A percentile compares a stretch with the other conserved stretches of the same genome.
phyloP scores from a whole-genome alignment of 345 rosid species.

The Eucalyptus viminalis region DNA sequence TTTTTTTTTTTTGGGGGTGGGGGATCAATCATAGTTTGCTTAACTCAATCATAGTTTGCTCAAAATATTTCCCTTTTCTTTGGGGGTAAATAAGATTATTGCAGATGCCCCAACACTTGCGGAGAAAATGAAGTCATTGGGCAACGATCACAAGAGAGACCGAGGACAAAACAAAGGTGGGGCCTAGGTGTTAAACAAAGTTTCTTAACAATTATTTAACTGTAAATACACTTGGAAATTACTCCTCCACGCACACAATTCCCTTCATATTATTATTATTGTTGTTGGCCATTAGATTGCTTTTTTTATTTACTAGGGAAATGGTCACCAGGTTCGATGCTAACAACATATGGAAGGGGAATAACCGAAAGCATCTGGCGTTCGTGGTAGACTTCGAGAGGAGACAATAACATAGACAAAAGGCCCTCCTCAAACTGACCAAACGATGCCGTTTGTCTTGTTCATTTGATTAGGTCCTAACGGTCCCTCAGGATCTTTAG shows the following conservation, averaged over 20 bases:
- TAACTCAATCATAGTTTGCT: no score
- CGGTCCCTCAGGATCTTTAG: neutral
- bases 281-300: neutral
- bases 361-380: neutral
- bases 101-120: neutral
- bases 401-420: neutral
- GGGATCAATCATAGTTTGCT: no score
- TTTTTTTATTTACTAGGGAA: neutral
- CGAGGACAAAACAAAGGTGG: neutral
- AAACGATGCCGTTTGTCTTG: neutral
- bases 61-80: neutral
- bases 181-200: neutral
- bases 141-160: neutral
- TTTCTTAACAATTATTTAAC: neutral
- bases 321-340: neutral
- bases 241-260: neutral
- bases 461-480: neutral
- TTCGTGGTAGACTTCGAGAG: neutral
- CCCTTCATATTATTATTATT: neutral
- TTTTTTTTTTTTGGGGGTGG: no score
- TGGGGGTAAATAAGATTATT: neutral
- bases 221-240: neutral
- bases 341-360: neutral
- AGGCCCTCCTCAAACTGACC: neutral
- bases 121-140: neutral